phyloP scores from a whole-genome alignment of 2,329 filamentous ascomycete genomes.

The Metarhizium humberi region DNA sequence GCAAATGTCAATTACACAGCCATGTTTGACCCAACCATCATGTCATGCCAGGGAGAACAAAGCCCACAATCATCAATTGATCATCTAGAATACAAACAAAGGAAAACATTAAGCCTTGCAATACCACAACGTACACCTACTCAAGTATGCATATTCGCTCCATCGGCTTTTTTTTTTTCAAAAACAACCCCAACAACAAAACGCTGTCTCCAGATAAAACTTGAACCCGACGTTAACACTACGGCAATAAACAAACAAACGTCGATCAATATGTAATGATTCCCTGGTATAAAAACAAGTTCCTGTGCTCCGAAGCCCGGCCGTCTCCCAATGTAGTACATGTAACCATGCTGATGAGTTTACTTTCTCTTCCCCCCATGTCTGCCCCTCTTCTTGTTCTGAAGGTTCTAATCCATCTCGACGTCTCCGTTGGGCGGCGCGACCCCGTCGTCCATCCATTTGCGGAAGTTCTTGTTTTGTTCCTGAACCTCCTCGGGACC shows the following conservation, averaged over 20 bases:
- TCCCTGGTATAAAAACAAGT: conserved; percentile 3
- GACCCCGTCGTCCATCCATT: conserved; percentile 42
- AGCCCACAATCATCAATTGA: too few relatives aligned
- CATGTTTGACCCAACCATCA: too few relatives aligned
- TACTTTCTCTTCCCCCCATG: background rate
- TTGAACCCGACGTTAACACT: too few relatives aligned
- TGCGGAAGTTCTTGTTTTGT: conserved; percentile 56
- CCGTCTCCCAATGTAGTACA: background rate
- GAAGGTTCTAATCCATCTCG: conserved; percentile 2
- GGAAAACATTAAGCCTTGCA: too few relatives aligned
- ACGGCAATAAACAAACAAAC: background rate
- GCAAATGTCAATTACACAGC: too few relatives aligned
- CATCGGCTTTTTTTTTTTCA: too few relatives aligned
- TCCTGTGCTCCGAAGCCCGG: conserved; percentile 4
- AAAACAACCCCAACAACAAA: too few relatives aligned
- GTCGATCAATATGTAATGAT: background rate
- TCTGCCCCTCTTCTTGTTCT: background rate
- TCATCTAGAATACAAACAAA: too few relatives aligned
- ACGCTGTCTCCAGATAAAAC: background rate
- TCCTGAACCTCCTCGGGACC: conserved; percentile 69
- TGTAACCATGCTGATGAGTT: background rate
- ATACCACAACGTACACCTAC: too few relatives aligned
- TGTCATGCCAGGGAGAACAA: too few relatives aligned
- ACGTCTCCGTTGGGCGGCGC: conserved; percentile 15
- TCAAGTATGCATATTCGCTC: too few relatives aligned